phyloP scores from a whole-genome alignment of 2,329 filamentous ascomycete genomes.

The Talaromyces sp. region DNA sequence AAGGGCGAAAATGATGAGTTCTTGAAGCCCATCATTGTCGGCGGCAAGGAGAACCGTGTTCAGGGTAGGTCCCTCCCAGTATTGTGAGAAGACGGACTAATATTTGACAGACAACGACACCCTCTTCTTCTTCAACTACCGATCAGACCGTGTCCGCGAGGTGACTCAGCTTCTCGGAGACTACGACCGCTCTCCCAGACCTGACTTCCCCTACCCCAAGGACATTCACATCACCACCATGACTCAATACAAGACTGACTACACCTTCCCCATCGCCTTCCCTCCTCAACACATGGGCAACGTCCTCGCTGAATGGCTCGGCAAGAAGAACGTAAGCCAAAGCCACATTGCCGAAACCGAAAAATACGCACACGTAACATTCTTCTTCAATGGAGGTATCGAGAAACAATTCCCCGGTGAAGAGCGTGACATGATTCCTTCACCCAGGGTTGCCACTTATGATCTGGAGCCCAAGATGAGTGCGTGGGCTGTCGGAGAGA shows the following conservation, averaged over 20 bases:
- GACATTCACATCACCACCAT: slow-evolving; percentile 86
- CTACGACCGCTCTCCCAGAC: slow-evolving; percentile 82
- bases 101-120: slow-evolving; percentile 70
- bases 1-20: slow-evolving; percentile 94
- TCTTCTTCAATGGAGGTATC: slow-evolving; percentile 99
- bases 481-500: slow-evolving; percentile 81
- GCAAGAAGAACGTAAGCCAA: slow-evolving; percentile 84
- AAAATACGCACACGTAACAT: slow-evolving; percentile 98
- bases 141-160: slow-evolving; percentile 93
- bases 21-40: slow-evolving; percentile 93
- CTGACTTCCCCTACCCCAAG: slow-evolving; percentile 92
- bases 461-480: slow-evolving; percentile 96
- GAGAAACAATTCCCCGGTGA: slow-evolving; percentile 95
- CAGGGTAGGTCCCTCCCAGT: slow-evolving; percentile 57
- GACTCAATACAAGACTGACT: slow-evolving; percentile 97
- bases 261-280: slow-evolving; percentile 88
- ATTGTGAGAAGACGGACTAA: slow-evolving; percentile 20
- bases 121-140: slow-evolving; percentile 99
- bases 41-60: slow-evolving; percentile 78
- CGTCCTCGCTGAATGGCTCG: slow-evolving; percentile 94
- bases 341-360: slow-evolving; percentile 98
- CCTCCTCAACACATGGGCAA: slow-evolving; percentile 94
- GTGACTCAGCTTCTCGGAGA: slow-evolving; percentile 91
- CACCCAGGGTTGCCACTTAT: slow-evolving; percentile 89
- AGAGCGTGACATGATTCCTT: slow-evolving; percentile 87